These are phyloP conservation scores for Periconia macrospinosa DNA, from an alignment of 2,329 filamentous ascomycete species.

Conservation along the genomic window DNA sequence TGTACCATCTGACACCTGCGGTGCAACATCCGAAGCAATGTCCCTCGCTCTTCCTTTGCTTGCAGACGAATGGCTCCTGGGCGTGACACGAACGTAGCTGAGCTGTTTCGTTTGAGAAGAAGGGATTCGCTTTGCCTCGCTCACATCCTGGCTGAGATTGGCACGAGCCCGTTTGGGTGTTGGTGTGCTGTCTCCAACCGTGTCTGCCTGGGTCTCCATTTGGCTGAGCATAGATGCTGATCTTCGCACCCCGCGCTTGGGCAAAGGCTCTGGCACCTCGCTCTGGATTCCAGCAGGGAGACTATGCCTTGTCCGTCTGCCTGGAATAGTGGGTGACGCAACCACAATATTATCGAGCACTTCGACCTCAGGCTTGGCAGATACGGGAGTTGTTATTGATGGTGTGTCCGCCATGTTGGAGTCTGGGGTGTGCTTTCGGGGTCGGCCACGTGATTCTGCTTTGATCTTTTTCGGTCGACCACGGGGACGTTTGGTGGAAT, in stretches of 20 bases:
- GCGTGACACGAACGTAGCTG: constrained; percentile 21
- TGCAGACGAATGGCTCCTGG: constrained; percentile 7
- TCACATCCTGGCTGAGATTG: constrained; percentile 29
- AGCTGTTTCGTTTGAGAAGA: constrained; percentile 14
- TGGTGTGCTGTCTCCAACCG: constrained; percentile 29
- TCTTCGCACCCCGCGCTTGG: constrained; percentile 25
- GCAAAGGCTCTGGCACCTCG: constrained; percentile 18
- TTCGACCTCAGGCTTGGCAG: constrained; percentile 30
- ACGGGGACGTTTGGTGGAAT: constrained; percentile 22
- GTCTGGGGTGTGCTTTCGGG: no score
- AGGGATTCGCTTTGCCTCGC: constrained; percentile 23
- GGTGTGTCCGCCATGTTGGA: background rate
- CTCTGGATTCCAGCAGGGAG: constrained; percentile 5
- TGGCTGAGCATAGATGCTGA: constrained; percentile 34
- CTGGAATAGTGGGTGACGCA: constrained; percentile 14
- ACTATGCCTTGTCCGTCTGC: constrained; percentile 18
- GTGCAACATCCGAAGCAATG: constrained; percentile 7
- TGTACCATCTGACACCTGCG: constrained; percentile 6
- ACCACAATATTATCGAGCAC: constrained; percentile 47
- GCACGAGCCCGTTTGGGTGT: constrained; percentile 31
- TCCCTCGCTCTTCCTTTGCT: constrained; percentile 5
- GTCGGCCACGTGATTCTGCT: constrained; percentile 3
- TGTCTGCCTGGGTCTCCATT: constrained; percentile 24
- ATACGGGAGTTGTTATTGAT: constrained; percentile 14
- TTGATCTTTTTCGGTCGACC: constrained; percentile 20